phyloP scores from a whole-genome alignment of 352 stramenopile species.

The Pythium periplocum region DNA sequence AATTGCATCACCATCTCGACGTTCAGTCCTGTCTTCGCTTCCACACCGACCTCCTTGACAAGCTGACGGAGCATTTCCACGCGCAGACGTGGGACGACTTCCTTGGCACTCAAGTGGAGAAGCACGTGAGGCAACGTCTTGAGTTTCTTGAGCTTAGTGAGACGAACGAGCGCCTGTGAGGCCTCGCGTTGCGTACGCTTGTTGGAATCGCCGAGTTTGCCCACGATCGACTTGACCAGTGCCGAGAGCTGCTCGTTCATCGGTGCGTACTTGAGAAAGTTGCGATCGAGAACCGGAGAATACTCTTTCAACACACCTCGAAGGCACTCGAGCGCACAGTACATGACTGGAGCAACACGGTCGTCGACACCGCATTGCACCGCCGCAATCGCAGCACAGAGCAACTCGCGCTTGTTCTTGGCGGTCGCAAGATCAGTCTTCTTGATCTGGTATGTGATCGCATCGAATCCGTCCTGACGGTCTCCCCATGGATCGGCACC shows the following conservation, averaged over 20 bases:
- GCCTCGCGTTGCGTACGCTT: conserved; percentile 75
- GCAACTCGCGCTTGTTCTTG: conserved; percentile 39
- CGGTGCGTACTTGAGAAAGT: conserved; percentile 32
- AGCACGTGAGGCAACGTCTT: conserved; percentile 49
- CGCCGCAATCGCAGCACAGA: conserved; percentile 61
- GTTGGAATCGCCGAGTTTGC: conserved; percentile 75
- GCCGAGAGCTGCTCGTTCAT: conserved; percentile 54
- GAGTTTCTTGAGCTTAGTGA: conserved; percentile 60
- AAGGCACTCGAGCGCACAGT: conserved; percentile 74
- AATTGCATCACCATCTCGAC: conserved; percentile 66
- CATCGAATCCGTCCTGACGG: conserved; percentile 73
- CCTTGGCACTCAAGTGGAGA: conserved; percentile 54
- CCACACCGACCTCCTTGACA: conserved; percentile 46
- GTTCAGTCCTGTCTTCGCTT: conserved; percentile 29
- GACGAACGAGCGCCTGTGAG: conserved; percentile 48
- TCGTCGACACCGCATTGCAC: conserved; percentile 73
- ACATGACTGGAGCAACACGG: conserved; percentile 76
- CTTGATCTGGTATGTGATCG: conserved; percentile 59
- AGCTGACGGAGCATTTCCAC: conserved; percentile 54
- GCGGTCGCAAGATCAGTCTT: conserved; percentile 42
- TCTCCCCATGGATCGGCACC: conserved; percentile 75
- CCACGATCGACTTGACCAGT: conserved; percentile 41
- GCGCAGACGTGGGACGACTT: conserved; percentile 44
- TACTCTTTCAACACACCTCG: conserved; percentile 62
- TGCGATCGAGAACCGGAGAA: conserved; percentile 35